Base-by-base conservation (phyloP, 768 basidiomycete species). In the Boletus reticuloceps region DNA sequence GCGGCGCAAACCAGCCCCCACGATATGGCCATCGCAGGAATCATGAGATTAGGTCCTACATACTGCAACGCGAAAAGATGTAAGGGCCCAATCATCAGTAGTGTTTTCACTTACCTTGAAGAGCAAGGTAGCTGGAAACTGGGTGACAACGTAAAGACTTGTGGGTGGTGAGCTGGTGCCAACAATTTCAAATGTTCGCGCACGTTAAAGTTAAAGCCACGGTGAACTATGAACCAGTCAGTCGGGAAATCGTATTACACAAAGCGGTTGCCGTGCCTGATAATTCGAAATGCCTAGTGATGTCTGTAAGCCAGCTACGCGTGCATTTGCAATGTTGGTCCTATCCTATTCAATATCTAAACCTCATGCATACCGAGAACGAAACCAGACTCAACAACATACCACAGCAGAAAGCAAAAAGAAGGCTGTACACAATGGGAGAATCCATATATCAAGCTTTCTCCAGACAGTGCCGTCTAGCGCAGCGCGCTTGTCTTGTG, bases 121-220 rank as follows among this genome's bases (percentile, higher is more conserved):
- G 19, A 85, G 60, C 37, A 86, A 71, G 56, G 83, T 84, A 3
- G 83, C 79, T 11, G 85, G 85, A 32, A 87, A 67, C 59, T 86
- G 83, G 13, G 82, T 78, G 1, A 72, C 64, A 48, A 84, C 81
- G 53, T 82, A 84, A 0, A 81, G 81, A 7, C 72, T 74, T 25
- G 10, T 12, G 13, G 9, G 45, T 13, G 19, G 48, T 60, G 27
- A 45, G 29, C 10, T 13, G 0, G 39, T 17, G 9, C 11, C 7
- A 1, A 39, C 3, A 7, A n/a, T 16, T 1, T 13, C 12, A 16
- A 41, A 27, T n/a, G 29, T 8, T n/a, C 8, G 48, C 5, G 20
- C 11, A 58, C 63, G 38, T 66, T 3, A 69, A 53, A 2, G 71
- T 74, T 25, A 74, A 50, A 27, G 62, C 66, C 3, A 69, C 61